Evolutionary conservation across 805 yeast genomes (phyloP).

Genomic region (Pachysolen tannophilus): DNA sequence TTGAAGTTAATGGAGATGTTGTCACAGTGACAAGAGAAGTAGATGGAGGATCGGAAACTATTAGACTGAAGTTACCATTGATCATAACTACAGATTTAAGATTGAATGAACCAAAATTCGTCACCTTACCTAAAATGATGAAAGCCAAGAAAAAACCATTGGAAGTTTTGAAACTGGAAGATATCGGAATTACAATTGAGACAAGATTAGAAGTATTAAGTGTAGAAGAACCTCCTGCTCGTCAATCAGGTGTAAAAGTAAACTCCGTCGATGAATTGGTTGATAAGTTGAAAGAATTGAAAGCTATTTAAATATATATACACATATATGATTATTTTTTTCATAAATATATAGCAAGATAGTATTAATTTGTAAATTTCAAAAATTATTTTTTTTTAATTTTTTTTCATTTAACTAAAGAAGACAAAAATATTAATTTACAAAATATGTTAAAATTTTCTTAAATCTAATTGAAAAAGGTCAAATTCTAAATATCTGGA

Average conservation of each 20-base stretch:
- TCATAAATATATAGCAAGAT: neutral
- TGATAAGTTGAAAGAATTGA: slow-evolving; percentile 65
- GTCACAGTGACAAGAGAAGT: slow-evolving; percentile 82
- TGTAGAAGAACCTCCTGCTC: slow-evolving; percentile 79
- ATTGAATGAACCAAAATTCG: slow-evolving; percentile 91
- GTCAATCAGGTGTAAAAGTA: slow-evolving; percentile 79
- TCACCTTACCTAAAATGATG: slow-evolving; percentile 94
- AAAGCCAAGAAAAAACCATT: slow-evolving; percentile 96
- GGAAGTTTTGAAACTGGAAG: slow-evolving; percentile 52
- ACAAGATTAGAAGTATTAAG: slow-evolving; percentile 60
- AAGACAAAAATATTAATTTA: too few species aligned
- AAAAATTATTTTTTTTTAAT: too few species aligned
- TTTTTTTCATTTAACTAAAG: too few species aligned
- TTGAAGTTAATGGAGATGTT: slow-evolving; percentile 48
- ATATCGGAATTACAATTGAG: slow-evolving; percentile 58
- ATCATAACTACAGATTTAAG: slow-evolving; percentile 90
- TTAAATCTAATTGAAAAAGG: too few species aligned
- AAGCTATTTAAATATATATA: slow-evolving; percentile 42
- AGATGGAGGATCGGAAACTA: slow-evolving; percentile 89
- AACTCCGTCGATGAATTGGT: slow-evolving; percentile 76
- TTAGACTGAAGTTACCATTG: slow-evolving; percentile 72
- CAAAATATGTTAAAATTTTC: too few species aligned
- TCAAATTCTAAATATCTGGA: too few species aligned
- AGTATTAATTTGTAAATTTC: too few species aligned
- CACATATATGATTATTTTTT: neutral